These are phyloP conservation scores for Cryptococcus sp. DNA, from an alignment of 1,284 basidiomycete species.

Conservation along the genomic window DNA sequence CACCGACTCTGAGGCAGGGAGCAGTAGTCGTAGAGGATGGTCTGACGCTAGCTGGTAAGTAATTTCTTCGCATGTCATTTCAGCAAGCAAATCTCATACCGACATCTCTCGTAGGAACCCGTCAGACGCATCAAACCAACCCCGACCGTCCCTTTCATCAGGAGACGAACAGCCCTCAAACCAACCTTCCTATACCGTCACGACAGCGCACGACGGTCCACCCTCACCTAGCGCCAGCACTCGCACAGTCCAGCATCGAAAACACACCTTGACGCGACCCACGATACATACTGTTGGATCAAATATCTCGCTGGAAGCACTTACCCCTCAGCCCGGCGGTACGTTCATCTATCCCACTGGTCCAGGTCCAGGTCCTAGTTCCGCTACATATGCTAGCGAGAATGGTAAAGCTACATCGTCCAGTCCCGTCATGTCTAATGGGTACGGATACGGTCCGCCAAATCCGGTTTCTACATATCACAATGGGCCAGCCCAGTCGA, in stretches of 20 bases:
- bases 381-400: too few relatives aligned
- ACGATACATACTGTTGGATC: slow-evolving; percentile 24
- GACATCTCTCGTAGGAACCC: background rate
- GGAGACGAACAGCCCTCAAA: slow-evolving; percentile 9
- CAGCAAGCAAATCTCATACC: too few relatives aligned
- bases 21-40: slow-evolving; percentile 30
- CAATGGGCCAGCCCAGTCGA: too few relatives aligned
- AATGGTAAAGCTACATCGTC: too few relatives aligned
- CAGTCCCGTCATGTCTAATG: too few relatives aligned
- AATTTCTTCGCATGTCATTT: too few relatives aligned
- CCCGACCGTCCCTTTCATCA: slow-evolving; percentile 20
- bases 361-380: background rate
- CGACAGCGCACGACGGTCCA: background rate
- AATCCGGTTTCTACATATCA: too few relatives aligned
- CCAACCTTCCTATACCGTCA: background rate
- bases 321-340: slow-evolving; percentile 10
- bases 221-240: background rate
- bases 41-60: slow-evolving; percentile 39
- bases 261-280: slow-evolving; percentile 3
- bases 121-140: slow-evolving; percentile 1
- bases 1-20: slow-evolving; percentile 33
- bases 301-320: slow-evolving; percentile 20
- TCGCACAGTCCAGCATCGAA: slow-evolving; percentile 6
- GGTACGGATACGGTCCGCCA: too few relatives aligned
- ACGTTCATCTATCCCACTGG: slow-evolving; percentile 7